Percentiles rank a stretch among this genome's conserved stretches.
These are phyloP conservation scores for Coelastrella sp. DNA, from an alignment of 139 green algal species.

Conservation along the genomic window DNA sequence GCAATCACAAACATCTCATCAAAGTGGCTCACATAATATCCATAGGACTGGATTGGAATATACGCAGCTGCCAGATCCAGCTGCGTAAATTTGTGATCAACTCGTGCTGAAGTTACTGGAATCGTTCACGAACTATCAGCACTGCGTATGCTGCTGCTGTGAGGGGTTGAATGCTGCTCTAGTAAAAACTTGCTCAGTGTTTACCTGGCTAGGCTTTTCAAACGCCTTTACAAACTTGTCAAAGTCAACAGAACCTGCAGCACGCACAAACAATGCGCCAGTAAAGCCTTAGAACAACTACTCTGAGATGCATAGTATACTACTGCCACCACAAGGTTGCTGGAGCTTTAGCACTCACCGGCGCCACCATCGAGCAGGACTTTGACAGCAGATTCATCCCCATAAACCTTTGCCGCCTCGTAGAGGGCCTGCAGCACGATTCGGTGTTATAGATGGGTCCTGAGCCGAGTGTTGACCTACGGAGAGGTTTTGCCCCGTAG, in stretches of 20 bases:
- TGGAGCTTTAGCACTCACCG: too few species aligned
- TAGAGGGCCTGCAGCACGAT: conserved; percentile 16
- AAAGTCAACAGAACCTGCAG: conserved; percentile 26
- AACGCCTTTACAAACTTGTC: too few species aligned
- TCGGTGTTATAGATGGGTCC: neutral
- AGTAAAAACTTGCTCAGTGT: neutral
- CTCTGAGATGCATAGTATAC: neutral
- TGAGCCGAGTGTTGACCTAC: neutral
- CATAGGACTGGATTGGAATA: too few species aligned
- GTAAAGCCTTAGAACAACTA: neutral
- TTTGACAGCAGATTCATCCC: neutral
- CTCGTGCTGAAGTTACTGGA: too few species aligned
- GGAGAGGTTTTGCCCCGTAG: too few species aligned
- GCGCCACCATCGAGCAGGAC: neutral
- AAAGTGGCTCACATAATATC: too few species aligned
- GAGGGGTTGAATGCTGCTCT: too few species aligned
- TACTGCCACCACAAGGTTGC: too few species aligned
- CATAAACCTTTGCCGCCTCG: neutral
- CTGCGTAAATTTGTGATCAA: conserved; percentile 40
- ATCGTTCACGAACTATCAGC: too few species aligned
- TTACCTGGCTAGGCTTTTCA: conserved; percentile 46
- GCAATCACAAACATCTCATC: too few species aligned
- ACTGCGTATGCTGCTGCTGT: too few species aligned
- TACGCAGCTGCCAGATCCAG: neutral
- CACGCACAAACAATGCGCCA: neutral